Conservation (phyloP, 139 green algal species). For the Closterium sp. region DNA sequence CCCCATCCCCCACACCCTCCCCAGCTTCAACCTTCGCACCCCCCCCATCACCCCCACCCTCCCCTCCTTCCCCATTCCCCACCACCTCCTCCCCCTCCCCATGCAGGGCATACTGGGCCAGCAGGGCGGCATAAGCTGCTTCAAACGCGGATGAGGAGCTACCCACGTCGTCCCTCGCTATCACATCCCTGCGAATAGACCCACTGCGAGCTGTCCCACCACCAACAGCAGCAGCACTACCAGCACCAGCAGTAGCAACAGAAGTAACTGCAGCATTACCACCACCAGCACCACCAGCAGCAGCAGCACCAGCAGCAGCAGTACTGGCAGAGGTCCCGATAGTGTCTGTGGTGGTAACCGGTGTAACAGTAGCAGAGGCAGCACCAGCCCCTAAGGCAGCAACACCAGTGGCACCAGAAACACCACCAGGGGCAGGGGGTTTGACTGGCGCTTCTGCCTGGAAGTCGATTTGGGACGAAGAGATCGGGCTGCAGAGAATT, state of each 20-base stretch:
- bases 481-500: constrained; percentile 44
- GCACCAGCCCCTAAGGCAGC: neutral
- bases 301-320: neutral
- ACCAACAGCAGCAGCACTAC: neutral
- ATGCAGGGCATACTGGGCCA: neutral
- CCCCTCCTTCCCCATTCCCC: neutral
- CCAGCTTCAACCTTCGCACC: too few species aligned
- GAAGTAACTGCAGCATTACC: neutral
- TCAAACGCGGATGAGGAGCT: neutral
- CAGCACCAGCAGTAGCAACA: too few species aligned
- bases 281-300: neutral
- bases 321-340: neutral
- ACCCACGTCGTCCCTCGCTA: neutral
- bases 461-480: constrained; percentile 39
- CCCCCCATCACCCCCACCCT: too few species aligned
- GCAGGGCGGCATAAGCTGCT: neutral
- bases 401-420: neutral
- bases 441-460: constrained; percentile 11
- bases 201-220: neutral
- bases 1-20: neutral
- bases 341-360: too few species aligned
- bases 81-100: neutral
- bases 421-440: too few species aligned
- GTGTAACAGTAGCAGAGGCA: too few species aligned
- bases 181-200: too few species aligned